phyloP scores from a whole-genome alignment of 176 grass and related monocot species.

The Puccinellia tenuiflora region DNA sequence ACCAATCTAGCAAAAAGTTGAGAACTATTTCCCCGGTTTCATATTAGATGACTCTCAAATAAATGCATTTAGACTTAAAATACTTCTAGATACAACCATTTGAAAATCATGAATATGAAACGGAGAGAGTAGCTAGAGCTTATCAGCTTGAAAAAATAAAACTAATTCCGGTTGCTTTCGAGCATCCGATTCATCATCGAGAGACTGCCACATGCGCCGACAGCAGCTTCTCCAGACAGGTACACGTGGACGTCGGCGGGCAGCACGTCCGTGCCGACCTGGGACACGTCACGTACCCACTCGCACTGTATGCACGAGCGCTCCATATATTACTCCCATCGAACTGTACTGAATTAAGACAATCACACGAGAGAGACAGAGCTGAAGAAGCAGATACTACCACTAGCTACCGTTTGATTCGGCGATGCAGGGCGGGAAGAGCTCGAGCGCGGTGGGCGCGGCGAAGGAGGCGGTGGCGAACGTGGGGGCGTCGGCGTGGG shows the following conservation, averaged over 20 bases:
- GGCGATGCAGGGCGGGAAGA: conserved; percentile 40
- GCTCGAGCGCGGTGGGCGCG: conserved; percentile 19
- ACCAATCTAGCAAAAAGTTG: too few species aligned
- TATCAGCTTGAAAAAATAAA: not conserved
- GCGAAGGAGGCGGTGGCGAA: conserved; percentile 42
- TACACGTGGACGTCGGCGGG: not conserved
- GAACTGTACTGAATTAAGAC: not conserved
- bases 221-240: not conserved
- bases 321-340: not conserved
- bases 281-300: not conserved
- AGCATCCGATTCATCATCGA: not conserved
- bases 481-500: conserved; percentile 32
- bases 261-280: not conserved
- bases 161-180: not conserved
- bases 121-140: too few species aligned
- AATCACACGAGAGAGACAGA: not conserved
- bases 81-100: too few species aligned
- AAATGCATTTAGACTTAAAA: too few species aligned
- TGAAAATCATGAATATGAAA: too few species aligned
- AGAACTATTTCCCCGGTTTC: too few species aligned
- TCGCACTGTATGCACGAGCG: not conserved
- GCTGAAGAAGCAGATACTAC: too few species aligned
- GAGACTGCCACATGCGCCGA: not conserved
- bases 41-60: too few species aligned
- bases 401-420: not conserved